A percentile compares a stretch with the other conserved stretches of the same genome.
phyloP scores from a whole-genome alignment of 495 filamentous ascomycete species.

The Aspergillus diversus region DNA sequence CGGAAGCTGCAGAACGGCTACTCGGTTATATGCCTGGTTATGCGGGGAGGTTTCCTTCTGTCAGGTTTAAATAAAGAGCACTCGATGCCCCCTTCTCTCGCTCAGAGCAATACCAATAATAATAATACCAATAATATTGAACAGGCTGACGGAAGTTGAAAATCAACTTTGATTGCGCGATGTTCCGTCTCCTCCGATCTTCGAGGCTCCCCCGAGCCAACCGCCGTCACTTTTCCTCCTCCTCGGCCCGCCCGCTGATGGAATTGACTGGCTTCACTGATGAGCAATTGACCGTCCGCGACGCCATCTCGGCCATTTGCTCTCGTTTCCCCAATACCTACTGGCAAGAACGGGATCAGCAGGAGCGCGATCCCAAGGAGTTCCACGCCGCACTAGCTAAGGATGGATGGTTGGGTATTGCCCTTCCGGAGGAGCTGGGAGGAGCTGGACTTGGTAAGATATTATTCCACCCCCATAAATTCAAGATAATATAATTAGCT shows the following conservation, averaged over 20 bases:
- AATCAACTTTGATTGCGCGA: neutral
- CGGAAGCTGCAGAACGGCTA: constrained; percentile 3
- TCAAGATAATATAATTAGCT: constrained; percentile 34
- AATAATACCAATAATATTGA: no score
- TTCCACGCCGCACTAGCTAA: constrained; percentile 76
- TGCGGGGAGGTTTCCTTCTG: neutral
- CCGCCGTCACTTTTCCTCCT: constrained; percentile 34
- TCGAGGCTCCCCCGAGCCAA: neutral
- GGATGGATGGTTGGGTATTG: constrained; percentile 84
- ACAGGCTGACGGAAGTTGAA: neutral
- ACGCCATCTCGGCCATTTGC: constrained; percentile 71
- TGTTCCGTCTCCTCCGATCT: constrained; percentile 13
- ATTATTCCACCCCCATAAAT: neutral
- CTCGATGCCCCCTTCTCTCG: no score
- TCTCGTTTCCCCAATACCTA: constrained; percentile 64
- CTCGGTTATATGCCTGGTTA: constrained; percentile 16
- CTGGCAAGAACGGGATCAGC: constrained; percentile 72
- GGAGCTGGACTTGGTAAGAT: constrained; percentile 73
- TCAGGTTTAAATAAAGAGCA: neutral
- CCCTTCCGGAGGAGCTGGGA: constrained; percentile 70
- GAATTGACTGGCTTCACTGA: constrained; percentile 72
- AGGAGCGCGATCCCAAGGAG: constrained; percentile 68
- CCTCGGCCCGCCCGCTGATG: constrained; percentile 56
- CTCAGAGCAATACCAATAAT: no score
- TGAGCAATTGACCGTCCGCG: constrained; percentile 70